Percentiles rank a stretch among this genome's conserved stretches.
These are phyloP conservation scores for Cystobasidium tubakii DNA, from an alignment of 768 basidiomycete genomes.

Conservation along the genomic window DNA sequence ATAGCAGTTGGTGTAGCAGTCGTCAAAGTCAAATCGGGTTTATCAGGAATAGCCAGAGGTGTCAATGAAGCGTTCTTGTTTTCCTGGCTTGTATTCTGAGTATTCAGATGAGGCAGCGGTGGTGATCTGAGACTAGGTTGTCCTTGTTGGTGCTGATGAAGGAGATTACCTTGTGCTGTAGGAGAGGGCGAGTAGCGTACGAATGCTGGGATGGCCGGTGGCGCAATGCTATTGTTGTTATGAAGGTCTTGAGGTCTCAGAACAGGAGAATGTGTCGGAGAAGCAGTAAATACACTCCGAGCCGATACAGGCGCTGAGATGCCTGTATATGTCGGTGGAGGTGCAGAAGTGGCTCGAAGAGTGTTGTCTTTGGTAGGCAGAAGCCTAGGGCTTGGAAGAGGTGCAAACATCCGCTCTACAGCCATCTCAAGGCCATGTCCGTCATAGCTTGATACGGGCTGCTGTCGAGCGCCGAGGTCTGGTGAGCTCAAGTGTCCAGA, in stretches of 20 bases:
- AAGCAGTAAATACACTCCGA: background rate
- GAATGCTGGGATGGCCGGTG: background rate
- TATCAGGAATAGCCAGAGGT: constrained; percentile 24
- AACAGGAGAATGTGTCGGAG: constrained; percentile 3
- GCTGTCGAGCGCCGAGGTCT: constrained; percentile 7
- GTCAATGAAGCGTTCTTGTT: background rate
- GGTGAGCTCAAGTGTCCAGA: background rate
- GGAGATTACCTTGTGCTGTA: background rate
- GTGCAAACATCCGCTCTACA: constrained; percentile 31
- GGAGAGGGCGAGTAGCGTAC: constrained; percentile 15
- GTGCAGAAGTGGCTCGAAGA: constrained; percentile 7
- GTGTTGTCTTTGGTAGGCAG: constrained; percentile 1
- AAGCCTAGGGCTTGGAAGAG: constrained; percentile 7
- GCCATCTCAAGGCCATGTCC: constrained; percentile 31
- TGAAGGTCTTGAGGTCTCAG: background rate
- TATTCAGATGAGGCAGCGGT: constrained; percentile 11
- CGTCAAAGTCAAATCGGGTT: constrained; percentile 28
- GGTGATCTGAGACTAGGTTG: constrained; percentile 22
- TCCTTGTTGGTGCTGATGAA: background rate
- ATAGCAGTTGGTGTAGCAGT: constrained; percentile 33
- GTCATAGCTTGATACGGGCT: background rate
- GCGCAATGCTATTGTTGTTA: background rate
- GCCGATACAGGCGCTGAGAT: background rate
- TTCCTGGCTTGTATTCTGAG: background rate
- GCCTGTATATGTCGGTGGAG: background rate